Base-by-base conservation (phyloP, 148 eudicot genomes). In the Nyssa sinensis region DNA sequence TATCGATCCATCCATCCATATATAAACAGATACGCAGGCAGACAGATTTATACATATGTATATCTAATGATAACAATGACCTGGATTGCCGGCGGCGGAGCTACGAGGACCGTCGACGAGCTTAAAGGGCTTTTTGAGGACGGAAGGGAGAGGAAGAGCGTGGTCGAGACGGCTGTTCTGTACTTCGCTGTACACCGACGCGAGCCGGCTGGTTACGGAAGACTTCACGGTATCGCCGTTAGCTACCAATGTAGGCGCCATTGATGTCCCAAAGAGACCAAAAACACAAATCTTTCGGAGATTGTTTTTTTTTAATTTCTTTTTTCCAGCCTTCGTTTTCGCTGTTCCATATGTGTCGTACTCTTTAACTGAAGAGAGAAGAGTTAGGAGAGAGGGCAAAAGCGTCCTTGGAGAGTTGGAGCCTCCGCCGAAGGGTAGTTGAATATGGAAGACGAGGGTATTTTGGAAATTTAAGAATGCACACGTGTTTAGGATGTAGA, bases 21-120 rank as follows among this genome's bases (percentile, higher is more conserved):
- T 19, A 17, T 51, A 51, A 49, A 49, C 17, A 51, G 0, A 51
- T 51, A 14, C 2, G 58, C 14, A 32, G 28, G 39, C 49, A 66
- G 3, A 74, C 25, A 59, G 5, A 59, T 34, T n/a, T n/a, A 29
- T 41, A 67, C 3, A 28, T 41, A 8, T 13, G n/a, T n/a, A 7
- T 35, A 25, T 32, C 5, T 17, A n/a, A 0, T 33, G 53, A 64
- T 62, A 31, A 16, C 61, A 53, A 57, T 23, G 16, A 92, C 98
- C 97, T 75, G 98, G 98, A 81, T 87, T 86, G 49, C 98, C 98
- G 67, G 98, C 97, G 69, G 98, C 97, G 63, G 98, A 90, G 79
- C 96, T 95, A 21, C 81, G 80, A n/a, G 92, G 90, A 17, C 98
- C 98, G 44, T 90, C 94, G 44, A 89, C 88, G 70, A 90, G 83